Conservation (phyloP, 352 stramenopile genomes). For the Pelagophyceae sp. region DNA sequence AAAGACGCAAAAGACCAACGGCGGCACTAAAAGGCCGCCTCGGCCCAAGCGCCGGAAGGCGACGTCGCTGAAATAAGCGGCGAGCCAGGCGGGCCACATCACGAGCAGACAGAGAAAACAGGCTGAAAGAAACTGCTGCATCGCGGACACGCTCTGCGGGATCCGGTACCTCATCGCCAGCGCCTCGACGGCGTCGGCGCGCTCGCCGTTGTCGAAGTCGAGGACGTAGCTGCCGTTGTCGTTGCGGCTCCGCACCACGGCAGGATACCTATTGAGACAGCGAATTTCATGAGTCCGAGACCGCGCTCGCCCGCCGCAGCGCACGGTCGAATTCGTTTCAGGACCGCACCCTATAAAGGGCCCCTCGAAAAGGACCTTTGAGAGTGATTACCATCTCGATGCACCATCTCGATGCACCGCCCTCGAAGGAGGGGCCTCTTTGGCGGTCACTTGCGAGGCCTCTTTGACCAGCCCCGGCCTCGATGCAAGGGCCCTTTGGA, state of each 20-base stretch:
- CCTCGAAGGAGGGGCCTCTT: no score
- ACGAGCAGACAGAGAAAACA: not conserved
- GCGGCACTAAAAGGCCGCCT: not conserved
- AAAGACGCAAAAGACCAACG: not conserved
- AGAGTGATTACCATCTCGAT: not conserved
- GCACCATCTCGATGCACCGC: not conserved
- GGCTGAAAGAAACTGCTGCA: not conserved
- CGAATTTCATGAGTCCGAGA: not conserved
- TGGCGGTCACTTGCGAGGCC: no score
- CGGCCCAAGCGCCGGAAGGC: not conserved
- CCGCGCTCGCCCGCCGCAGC: no score
- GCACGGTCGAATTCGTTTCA: not conserved
- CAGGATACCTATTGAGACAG: not conserved
- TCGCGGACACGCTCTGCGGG: not conserved
- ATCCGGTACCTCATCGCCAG: not conserved
- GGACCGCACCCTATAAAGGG: not conserved
- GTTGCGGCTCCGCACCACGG: not conserved
- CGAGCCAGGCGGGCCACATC: not conserved
- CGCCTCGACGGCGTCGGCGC: slow-evolving; percentile 3
- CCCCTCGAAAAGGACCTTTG: not conserved
- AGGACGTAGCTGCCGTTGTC: slow-evolving; percentile 3
- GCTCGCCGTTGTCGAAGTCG: slow-evolving; percentile 9
- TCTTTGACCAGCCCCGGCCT: no score
- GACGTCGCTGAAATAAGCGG: not conserved
- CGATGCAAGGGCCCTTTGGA: no score